phyloP scores from a whole-genome alignment of 2,329 filamentous ascomycete species.

The Colletotrichum trifolii region DNA sequence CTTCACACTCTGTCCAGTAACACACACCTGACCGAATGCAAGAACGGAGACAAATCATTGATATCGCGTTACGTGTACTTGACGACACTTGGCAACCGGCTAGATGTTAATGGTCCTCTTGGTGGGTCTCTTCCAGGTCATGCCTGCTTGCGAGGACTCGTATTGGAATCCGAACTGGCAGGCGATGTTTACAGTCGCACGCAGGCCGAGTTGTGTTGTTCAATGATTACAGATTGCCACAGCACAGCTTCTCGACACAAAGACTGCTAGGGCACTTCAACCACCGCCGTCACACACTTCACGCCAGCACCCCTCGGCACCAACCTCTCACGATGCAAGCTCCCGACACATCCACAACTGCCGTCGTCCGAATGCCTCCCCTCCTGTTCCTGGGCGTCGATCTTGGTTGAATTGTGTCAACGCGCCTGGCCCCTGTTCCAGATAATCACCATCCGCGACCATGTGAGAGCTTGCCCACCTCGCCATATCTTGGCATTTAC shows the following conservation, averaged over 20 bases:
- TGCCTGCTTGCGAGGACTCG: constrained; percentile 8
- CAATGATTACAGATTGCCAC: no score
- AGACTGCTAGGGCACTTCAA: not conserved
- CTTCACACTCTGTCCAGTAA: not conserved
- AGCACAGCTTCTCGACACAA: not conserved
- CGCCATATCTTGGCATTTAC: not conserved
- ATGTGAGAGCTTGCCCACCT: not conserved
- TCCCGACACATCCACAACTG: not conserved
- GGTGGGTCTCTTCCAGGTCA: constrained; percentile 10
- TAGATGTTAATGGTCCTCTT: constrained; percentile 14
- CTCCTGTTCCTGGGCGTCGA: constrained; percentile 22
- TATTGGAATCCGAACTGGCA: not conserved
- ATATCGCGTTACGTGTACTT: not conserved
- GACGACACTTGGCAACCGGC: constrained; percentile 1
- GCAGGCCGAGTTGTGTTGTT: no score
- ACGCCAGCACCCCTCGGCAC: not conserved
- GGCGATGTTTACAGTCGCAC: no score
- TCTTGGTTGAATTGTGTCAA: constrained; percentile 27
- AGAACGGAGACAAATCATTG: not conserved
- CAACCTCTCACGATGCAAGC: not conserved
- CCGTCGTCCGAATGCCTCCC: constrained; percentile 25
- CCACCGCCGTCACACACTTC: not conserved
- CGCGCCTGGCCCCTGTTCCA: constrained; percentile 5
- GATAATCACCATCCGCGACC: not conserved
- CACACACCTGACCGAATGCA: not conserved